A percentile compares a stretch with the other conserved stretches of the same genome.
These are phyloP conservation scores for Talaromyces sp. DNA, from an alignment of 2,329 filamentous ascomycete genomes.

Conservation along the genomic window DNA sequence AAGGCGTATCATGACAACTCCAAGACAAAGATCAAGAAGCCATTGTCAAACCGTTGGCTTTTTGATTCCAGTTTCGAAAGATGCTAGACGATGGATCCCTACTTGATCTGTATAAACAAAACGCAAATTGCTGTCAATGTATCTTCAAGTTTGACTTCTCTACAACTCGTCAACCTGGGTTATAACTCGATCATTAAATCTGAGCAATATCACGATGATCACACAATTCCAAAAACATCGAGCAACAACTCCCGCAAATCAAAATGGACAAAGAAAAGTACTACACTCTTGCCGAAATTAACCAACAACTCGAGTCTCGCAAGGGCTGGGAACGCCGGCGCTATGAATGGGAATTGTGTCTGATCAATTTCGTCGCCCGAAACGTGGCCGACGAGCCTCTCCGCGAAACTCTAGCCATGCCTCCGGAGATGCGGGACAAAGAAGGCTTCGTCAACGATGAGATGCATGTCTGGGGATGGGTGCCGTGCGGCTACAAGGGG, in stretches of 20 bases:
- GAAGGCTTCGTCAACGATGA: not conserved
- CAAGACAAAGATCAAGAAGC: not conserved
- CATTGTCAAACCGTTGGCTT: no score
- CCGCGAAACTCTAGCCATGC: not conserved
- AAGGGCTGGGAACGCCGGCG: not conserved
- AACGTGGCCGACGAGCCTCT: not conserved
- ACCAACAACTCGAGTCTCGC: not conserved
- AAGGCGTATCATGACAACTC: not conserved
- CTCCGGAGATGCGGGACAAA: not conserved
- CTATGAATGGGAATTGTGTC: not conserved
- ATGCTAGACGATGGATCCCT: not conserved
- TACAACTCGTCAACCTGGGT: not conserved
- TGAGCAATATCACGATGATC: not conserved
- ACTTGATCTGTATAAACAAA: no score
- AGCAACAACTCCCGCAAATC: not conserved
- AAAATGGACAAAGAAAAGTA: not conserved
- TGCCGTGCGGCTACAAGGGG: not conserved
- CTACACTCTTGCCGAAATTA: not conserved
- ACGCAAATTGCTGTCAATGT: not conserved
- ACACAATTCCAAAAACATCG: not conserved
- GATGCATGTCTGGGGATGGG: not conserved
- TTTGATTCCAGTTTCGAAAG: not conserved
- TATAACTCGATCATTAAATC: not conserved
- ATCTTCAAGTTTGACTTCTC: no score
- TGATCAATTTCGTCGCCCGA: not conserved